phyloP scores from a whole-genome alignment of 2,329 filamentous ascomycete genomes.

The Onygenales sp. region DNA sequence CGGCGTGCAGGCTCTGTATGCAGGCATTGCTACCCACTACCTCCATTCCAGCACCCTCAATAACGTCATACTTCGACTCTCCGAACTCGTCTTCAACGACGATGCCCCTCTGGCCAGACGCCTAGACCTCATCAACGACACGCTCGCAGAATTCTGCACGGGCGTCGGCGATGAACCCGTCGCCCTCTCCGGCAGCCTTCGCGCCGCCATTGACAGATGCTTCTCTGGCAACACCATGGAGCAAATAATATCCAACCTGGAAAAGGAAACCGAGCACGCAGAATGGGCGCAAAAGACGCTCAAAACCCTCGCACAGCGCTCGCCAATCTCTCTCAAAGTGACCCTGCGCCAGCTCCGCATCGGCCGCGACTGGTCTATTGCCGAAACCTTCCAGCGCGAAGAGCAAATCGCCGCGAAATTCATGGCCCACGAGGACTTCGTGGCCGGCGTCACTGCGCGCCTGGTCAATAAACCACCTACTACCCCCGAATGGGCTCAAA shows the following conservation, averaged over 20 bases:
- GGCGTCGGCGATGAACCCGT: conserved; percentile 62
- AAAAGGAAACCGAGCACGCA: conserved; percentile 44
- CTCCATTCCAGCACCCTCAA: conserved; percentile 81
- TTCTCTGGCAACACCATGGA: conserved; percentile 59
- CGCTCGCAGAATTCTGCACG: conserved; percentile 84
- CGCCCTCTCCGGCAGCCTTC: conserved; percentile 57
- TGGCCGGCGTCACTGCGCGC: conserved; percentile 76
- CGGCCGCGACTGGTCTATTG: conserved; percentile 67
- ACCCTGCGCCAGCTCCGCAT: conserved; percentile 72
- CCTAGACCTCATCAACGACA: conserved; percentile 66
- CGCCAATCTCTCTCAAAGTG: conserved; percentile 79
- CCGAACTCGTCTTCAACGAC: conserved; percentile 83
- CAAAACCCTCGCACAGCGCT: conserved; percentile 64
- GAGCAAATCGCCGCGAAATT: conserved; percentile 75
- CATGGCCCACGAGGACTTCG: conserved; percentile 87
- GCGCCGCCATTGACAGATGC: conserved; percentile 75
- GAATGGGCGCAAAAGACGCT: conserved; percentile 74
- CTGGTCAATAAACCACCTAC: conserved; percentile 61
- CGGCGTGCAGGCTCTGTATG: conserved; percentile 79
- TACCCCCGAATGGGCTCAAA: conserved; percentile 67
- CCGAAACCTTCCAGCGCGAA: conserved; percentile 76
- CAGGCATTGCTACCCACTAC: conserved; percentile 92
- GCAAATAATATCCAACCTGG: conserved; percentile 61
- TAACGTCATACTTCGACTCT: conserved; percentile 71
- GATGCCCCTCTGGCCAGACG: conserved; percentile 54